Evolutionary conservation across 1,139 yeast genomes (phyloP), one percentile per base, ranked within the genome.

Genomic region (Yamadazyma atmosphaerica): DNA sequence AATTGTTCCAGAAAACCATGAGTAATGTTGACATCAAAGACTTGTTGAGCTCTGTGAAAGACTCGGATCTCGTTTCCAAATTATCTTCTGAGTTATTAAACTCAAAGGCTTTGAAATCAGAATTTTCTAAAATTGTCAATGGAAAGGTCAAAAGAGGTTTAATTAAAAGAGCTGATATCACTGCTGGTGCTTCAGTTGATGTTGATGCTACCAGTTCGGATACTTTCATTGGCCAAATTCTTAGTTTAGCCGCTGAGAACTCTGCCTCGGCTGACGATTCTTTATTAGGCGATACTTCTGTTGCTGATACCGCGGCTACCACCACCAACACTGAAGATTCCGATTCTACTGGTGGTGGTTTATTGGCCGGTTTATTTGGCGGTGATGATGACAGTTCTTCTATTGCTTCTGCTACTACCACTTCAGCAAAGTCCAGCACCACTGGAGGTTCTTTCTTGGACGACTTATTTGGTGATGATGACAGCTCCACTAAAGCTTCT

Each of bases 1-100:
- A 43, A 14, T 47, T 61, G 38, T 41, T 56, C 29, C 28, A 43
- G 26, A 43, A 50, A 27, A 45, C 58, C 23, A 42, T 63, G 35
- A 40, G 50, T 31, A 51, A 52, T 30, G 50, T 55, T 36, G 54
- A 63, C 44, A 55, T 57, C 46, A 30, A 45, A 9, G 36, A 49
- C 6, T 38, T 64, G 34, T 56, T 51, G 40, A 46, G 46, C 24
- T 47, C 57, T 16, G 46, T 65, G 35, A 61, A 61, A 44, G 52
- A 54, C 36, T 56, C 63, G 17, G 61, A 61, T 32, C 32, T 55
- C 37, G 55, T 59, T 40, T 40, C 50, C 13, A 44, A 47, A 13
- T 39, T 61, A 16, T 50, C 56, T 36, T 32, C 39, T 14, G 43
- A 44, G 12, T 44, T 55, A 13, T 41, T 55, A 39, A 50, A 45